phyloP scores from a whole-genome alignment of 257 asterid genomes.

The Sherardia arvensis region DNA sequence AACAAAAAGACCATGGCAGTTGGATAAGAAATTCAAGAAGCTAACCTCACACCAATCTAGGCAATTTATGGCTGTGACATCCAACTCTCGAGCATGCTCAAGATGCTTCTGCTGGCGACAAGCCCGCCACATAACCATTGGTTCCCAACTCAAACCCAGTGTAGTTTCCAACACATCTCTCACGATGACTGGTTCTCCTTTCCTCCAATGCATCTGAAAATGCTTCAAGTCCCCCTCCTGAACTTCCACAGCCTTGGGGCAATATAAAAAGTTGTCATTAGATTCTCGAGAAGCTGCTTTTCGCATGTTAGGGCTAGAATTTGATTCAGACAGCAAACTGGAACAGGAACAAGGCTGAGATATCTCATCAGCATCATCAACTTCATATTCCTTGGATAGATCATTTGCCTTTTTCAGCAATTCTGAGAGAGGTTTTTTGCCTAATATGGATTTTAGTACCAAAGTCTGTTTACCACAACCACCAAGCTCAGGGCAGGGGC shows the following conservation, averaged over 20 bases:
- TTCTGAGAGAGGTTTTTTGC: constrained; percentile 29
- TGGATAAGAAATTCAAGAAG: neutral
- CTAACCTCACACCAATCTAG: constrained; percentile 81
- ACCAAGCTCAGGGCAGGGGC: constrained; percentile 39
- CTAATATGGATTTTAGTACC: constrained; percentile 34
- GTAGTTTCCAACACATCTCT: constrained; percentile 61
- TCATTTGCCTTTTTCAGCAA: constrained; percentile 43
- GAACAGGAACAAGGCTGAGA: constrained; percentile 37
- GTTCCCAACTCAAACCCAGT: constrained; percentile 95
- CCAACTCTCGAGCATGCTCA: constrained; percentile 31
- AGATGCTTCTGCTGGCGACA: constrained; percentile 43
- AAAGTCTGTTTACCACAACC: constrained; percentile 58
- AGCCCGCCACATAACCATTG: constrained; percentile 99
- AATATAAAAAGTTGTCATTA: constrained; percentile 53
- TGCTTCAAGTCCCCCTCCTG: constrained; percentile 43
- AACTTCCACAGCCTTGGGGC: constrained; percentile 56
- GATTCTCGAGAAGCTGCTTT: constrained; percentile 60
- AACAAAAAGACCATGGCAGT: neutral
- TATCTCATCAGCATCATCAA: constrained; percentile 10
- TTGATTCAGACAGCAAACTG: constrained; percentile 13
- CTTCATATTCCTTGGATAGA: constrained; percentile 11
- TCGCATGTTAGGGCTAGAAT: constrained; percentile 10
- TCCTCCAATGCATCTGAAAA: constrained; percentile 65
- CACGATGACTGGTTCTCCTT: constrained; percentile 84
- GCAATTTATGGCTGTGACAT: constrained; percentile 60